A percentile compares a stretch with the other conserved stretches of the same genome.
These are phyloP conservation scores for Aspergillus carlsbadensis DNA, from an alignment of 495 filamentous ascomycete species.

Conservation along the genomic window DNA sequence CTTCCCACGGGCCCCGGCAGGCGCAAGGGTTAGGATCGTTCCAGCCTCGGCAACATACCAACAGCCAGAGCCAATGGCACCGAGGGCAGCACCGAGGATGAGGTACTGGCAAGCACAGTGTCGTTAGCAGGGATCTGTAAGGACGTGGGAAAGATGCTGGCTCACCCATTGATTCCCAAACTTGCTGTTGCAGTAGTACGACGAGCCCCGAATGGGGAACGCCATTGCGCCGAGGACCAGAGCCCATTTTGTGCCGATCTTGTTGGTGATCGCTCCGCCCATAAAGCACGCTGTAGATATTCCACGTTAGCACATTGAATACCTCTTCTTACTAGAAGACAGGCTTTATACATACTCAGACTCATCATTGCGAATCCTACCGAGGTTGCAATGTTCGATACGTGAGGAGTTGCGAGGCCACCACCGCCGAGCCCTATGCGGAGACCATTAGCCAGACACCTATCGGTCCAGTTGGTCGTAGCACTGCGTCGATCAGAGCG, in stretches of 20 bases:
- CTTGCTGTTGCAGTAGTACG: constrained; percentile 36
- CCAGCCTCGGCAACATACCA: constrained; percentile 35
- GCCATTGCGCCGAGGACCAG: constrained; percentile 29
- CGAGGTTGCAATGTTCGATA: constrained; percentile 27
- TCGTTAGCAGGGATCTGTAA: neutral
- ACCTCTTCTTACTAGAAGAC: too few relatives aligned
- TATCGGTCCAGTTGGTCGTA: too few relatives aligned
- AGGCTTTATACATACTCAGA: constrained; percentile 24
- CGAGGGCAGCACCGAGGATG: constrained; percentile 30
- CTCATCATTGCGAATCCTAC: constrained; percentile 27
- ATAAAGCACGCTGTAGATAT: constrained; percentile 20
- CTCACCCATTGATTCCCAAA: constrained; percentile 30
- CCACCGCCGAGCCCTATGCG: constrained; percentile 28
- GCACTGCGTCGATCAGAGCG: too few relatives aligned
- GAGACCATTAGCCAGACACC: neutral
- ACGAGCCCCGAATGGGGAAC: constrained; percentile 32
- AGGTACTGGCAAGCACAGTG: constrained; percentile 22
- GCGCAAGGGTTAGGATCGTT: constrained; percentile 31
- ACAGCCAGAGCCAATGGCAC: constrained; percentile 28
- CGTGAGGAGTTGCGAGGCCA: constrained; percentile 30
- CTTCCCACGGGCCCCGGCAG: constrained; percentile 30
- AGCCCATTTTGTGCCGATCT: constrained; percentile 32
- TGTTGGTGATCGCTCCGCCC: constrained; percentile 30
- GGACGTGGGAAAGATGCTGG: neutral
- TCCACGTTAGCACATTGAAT: neutral